phyloP scores from a whole-genome alignment of 176 grass and related monocot genomes.

The Neostapfia colusana region DNA sequence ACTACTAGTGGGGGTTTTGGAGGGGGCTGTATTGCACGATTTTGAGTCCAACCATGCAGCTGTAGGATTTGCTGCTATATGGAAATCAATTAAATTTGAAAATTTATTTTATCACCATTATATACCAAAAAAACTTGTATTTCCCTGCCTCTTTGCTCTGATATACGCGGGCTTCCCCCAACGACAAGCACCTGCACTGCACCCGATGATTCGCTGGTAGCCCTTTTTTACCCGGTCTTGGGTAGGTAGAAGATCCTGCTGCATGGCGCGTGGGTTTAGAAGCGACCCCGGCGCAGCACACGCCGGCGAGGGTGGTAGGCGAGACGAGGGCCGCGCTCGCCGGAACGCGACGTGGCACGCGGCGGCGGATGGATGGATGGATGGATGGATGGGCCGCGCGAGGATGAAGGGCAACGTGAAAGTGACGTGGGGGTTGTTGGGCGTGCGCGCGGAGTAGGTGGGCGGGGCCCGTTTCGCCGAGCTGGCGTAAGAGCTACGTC shows the following conservation, averaged over 20 bases:
- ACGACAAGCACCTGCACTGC: too few relatives aligned
- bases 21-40: not conserved
- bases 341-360: not conserved
- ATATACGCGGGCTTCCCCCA: too few relatives aligned
- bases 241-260: not conserved
- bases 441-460: not conserved
- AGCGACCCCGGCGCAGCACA: not conserved
- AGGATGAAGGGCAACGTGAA: not conserved
- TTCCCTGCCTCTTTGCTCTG: too few relatives aligned
- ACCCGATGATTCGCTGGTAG: too few relatives aligned
- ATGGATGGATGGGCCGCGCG: not conserved
- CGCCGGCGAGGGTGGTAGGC: not conserved
- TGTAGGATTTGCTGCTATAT: too few relatives aligned
- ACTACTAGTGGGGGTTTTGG: not conserved
- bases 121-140: too few relatives aligned
- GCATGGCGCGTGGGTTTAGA: not conserved
- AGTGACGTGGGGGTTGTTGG: slow-evolving; percentile 13
- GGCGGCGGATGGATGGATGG: not conserved
- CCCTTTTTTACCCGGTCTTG: too few relatives aligned
- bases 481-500: not conserved
- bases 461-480: not conserved
- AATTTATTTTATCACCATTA: too few relatives aligned
- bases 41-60: too few relatives aligned
- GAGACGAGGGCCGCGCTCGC: too few relatives aligned
- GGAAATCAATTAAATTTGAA: too few relatives aligned